Evolutionary conservation across 2,329 filamentous ascomycete genomes (phyloP).

Genomic region (Rachicladosporium sp.): DNA sequence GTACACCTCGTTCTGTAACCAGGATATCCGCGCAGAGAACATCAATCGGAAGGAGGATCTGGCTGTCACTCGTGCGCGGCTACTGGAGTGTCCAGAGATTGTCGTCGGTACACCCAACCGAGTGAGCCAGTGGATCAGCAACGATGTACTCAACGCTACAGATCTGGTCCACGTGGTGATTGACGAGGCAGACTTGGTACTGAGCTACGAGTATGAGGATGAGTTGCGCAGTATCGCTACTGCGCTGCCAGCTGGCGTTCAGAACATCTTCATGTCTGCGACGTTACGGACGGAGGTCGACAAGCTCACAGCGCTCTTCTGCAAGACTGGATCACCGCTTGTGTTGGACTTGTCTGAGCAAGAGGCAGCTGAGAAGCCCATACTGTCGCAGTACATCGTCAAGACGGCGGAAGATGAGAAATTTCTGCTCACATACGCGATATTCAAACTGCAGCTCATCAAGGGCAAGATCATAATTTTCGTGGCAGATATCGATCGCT

Average conservation of each 20-base stretch:
- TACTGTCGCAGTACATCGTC: slow-evolving; percentile 76
- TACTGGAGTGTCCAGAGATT: slow-evolving; percentile 77
- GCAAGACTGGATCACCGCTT: slow-evolving; percentile 53
- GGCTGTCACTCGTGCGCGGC: slow-evolving; percentile 72
- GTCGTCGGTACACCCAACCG: slow-evolving; percentile 84
- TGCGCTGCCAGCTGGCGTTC: slow-evolving; percentile 68
- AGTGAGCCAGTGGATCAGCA: slow-evolving; percentile 65
- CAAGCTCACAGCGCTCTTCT: slow-evolving; percentile 73
- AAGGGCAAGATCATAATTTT: slow-evolving; percentile 84
- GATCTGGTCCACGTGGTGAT: slow-evolving; percentile 69
- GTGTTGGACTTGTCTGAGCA: slow-evolving; percentile 73
- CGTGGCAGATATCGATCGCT: slow-evolving; percentile 75
- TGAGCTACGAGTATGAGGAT: slow-evolving; percentile 89
- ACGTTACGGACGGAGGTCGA: slow-evolving; percentile 83
- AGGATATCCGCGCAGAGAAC: slow-evolving; percentile 72
- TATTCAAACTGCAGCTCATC: slow-evolving; percentile 88
- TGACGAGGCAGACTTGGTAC: slow-evolving; percentile 85
- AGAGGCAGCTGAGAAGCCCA: slow-evolving; percentile 43
- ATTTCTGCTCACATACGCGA: slow-evolving; percentile 81
- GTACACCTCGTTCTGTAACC: slow-evolving; percentile 71
- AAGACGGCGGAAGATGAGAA: slow-evolving; percentile 96
- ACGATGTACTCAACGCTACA: slow-evolving; percentile 56
- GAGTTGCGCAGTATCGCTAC: slow-evolving; percentile 72
- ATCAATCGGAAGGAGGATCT: slow-evolving; percentile 84
- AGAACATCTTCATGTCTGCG: slow-evolving; percentile 88